Percentiles rank a stretch among this genome's conserved stretches.
Evolutionary conservation across 352 stramenopile species (phyloP).

Genomic region (Phytopythium helicoides): DNA sequence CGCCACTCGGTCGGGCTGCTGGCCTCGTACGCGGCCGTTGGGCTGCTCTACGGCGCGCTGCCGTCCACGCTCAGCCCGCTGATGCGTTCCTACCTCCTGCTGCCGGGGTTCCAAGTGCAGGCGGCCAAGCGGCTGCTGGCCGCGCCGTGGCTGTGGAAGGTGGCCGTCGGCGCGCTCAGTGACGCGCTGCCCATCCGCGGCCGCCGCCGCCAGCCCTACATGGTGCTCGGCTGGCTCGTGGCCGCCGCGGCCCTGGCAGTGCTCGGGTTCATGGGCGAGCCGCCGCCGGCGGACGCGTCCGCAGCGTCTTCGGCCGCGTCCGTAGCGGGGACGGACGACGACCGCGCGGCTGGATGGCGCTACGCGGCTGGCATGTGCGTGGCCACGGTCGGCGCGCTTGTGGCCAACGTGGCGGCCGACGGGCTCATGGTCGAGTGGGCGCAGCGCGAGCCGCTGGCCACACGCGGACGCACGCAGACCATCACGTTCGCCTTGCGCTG

Average conservation of each 20-base stretch:
- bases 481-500: slow-evolving; percentile 41
- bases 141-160: slow-evolving; percentile 66
- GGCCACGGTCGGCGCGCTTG: slow-evolving; percentile 82
- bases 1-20: slow-evolving; percentile 49
- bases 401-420: slow-evolving; percentile 84
- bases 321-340: slow-evolving; percentile 11
- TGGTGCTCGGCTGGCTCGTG: slow-evolving; percentile 56
- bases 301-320: neutral
- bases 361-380: slow-evolving; percentile 75
- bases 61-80: slow-evolving; percentile 52
- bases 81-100: slow-evolving; percentile 57
- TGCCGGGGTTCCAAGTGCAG: slow-evolving; percentile 61
- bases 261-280: slow-evolving; percentile 22
- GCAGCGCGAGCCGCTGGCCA: slow-evolving; percentile 54
- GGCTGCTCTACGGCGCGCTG: slow-evolving; percentile 65
- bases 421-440: slow-evolving; percentile 72
- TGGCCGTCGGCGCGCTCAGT: slow-evolving; percentile 53
- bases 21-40: slow-evolving; percentile 68
- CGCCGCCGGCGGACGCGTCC: slow-evolving; percentile 4
- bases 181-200: slow-evolving; percentile 61
- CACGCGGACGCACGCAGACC: slow-evolving; percentile 58
- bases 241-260: slow-evolving; percentile 35
- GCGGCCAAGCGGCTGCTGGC: slow-evolving; percentile 50
- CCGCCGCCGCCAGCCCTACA: slow-evolving; percentile 66
- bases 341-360: slow-evolving; percentile 32